phyloP scores from a whole-genome alignment of 177 flowering plant species.

The Vitis hybrid region DNA sequence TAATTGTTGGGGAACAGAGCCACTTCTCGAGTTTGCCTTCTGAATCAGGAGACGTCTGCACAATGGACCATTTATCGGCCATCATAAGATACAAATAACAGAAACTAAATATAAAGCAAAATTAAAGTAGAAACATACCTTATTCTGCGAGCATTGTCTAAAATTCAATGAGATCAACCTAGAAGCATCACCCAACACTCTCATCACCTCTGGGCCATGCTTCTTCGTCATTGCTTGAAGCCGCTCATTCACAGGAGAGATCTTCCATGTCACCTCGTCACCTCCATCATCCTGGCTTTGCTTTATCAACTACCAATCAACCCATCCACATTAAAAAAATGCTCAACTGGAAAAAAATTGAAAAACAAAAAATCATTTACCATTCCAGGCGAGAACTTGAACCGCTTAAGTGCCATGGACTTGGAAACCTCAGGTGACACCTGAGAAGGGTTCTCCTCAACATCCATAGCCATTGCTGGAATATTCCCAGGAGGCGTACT shows the following conservation, averaged over 20 bases:
- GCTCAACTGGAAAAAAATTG: neutral
- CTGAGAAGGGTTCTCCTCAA: slow-evolving; percentile 26
- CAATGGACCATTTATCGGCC: neutral
- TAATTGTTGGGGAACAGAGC: slow-evolving; percentile 53
- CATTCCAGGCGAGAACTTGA: slow-evolving; percentile 95
- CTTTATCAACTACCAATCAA: slow-evolving; percentile 59
- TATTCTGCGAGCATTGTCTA: slow-evolving; percentile 49
- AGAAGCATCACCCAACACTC: slow-evolving; percentile 64
- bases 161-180: slow-evolving; percentile 45
- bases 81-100: neutral
- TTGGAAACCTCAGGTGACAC: slow-evolving; percentile 62
- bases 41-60: slow-evolving; percentile 39
- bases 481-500: slow-evolving; percentile 29
- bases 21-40: slow-evolving; percentile 48
- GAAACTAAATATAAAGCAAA: neutral
- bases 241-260: slow-evolving; percentile 86
- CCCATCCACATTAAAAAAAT: neutral
- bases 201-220: slow-evolving; percentile 43
- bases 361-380: slow-evolving; percentile 32
- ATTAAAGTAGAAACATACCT: slow-evolving; percentile 31
- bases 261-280: slow-evolving; percentile 92
- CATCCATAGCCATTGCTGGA: slow-evolving; percentile 14
- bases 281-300: slow-evolving; percentile 96
- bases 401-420: slow-evolving; percentile 48
- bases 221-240: slow-evolving; percentile 68